A percentile compares a stretch with the other conserved stretches of the same genome.
Conservation (phyloP, 495 filamentous ascomycete species). For the Opeltia flavorubescens region DNA sequence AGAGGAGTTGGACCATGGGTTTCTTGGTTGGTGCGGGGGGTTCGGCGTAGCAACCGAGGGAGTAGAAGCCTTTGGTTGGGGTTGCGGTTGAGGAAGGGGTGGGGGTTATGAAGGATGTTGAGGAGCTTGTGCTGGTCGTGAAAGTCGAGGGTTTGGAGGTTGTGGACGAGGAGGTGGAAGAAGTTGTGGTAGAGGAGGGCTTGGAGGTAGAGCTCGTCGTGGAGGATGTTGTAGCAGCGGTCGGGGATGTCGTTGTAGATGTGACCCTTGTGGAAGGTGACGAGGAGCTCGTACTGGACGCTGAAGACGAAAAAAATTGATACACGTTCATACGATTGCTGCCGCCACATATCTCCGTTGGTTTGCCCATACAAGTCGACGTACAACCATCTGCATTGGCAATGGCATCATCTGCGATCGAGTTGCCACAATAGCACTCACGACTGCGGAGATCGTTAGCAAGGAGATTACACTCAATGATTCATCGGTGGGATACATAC, state of each 20-base stretch:
- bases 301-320: too few species aligned
- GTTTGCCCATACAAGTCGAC: slow-evolving; percentile 18
- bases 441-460: background rate
- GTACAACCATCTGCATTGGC: slow-evolving; percentile 31
- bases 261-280: too few species aligned
- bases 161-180: background rate
- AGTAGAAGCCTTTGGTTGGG: slow-evolving; percentile 18
- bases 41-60: slow-evolving; percentile 32
- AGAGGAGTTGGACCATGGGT: background rate
- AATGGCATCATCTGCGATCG: slow-evolving; percentile 11
- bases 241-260: slow-evolving; percentile 1
- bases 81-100: slow-evolving; percentile 1
- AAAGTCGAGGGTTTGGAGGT: slow-evolving; percentile 5
- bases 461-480: background rate
- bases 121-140: slow-evolving; percentile 7
- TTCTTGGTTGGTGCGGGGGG: slow-evolving; percentile 26
- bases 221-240: background rate
- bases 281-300: too few species aligned
- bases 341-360: slow-evolving; percentile 17
- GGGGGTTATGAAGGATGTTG: background rate
- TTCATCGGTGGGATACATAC: background rate
- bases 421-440: slow-evolving; percentile 39
- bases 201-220: background rate
- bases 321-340: slow-evolving; percentile 9
- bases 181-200: background rate